These are phyloP conservation scores for Heliamphora pulchella DNA, from an alignment of 179 eudicot species.

Conservation along the genomic window DNA sequence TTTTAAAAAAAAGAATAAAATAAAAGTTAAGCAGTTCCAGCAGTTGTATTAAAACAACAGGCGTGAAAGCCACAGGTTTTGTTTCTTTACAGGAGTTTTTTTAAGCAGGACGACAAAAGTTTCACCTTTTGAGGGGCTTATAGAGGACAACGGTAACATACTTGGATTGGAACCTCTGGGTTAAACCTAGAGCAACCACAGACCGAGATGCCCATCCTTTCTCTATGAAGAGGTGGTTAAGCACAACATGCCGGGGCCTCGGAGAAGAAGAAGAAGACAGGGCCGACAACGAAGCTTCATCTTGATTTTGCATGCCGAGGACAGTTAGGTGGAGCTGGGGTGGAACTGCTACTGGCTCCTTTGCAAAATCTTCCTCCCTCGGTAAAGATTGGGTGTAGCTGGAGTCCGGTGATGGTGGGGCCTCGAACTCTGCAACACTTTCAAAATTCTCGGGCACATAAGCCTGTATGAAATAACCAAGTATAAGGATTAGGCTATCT, in stretches of 20 bases:
- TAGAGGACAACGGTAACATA: conserved; percentile 79
- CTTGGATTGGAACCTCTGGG: conserved; percentile 67
- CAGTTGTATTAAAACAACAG: too few species aligned
- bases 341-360: conserved; percentile 69
- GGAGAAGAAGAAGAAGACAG: conserved; percentile 29
- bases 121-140: conserved; percentile 65
- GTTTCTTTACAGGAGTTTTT: not conserved
- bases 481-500: too few species aligned
- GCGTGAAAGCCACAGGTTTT: not conserved
- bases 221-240: conserved; percentile 74
- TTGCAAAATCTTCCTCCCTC: conserved; percentile 69
- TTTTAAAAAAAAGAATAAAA: too few species aligned
- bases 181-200: conserved; percentile 73
- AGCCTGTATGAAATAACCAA: conserved; percentile 36
- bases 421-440: conserved; percentile 69
- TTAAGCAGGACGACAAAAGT: too few species aligned
- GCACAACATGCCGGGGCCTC: conserved; percentile 78
- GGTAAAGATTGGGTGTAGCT: conserved; percentile 55
- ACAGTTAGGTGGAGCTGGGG: conserved; percentile 64
- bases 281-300: conserved; percentile 17
- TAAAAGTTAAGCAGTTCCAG: too few species aligned
- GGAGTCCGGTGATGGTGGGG: conserved; percentile 70
- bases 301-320: conserved; percentile 36
- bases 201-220: conserved; percentile 66
- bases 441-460: conserved; percentile 71